Percentiles rank a stretch among this genome's conserved stretches.
Evolutionary conservation across 768 basidiomycete species (phyloP).

Genomic region (Lactarius psammicola): DNA sequence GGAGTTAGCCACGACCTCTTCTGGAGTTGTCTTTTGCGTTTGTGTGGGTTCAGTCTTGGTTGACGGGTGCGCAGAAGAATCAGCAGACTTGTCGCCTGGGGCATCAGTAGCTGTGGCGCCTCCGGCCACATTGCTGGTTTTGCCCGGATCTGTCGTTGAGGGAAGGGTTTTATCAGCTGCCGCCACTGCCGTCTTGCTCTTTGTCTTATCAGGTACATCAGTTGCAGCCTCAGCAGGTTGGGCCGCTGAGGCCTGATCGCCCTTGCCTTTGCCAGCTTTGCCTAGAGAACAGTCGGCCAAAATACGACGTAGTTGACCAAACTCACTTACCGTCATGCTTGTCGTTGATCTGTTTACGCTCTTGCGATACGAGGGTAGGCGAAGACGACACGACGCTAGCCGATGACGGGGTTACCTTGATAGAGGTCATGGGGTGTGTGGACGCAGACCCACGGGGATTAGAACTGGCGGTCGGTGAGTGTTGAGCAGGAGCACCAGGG

Average conservation of each 20-base stretch:
- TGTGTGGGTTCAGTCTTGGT: not conserved
- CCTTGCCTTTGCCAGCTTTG: not conserved
- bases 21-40: not conserved
- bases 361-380: slow-evolving; percentile 10
- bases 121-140: not conserved
- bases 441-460: not conserved
- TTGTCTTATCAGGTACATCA: not conserved
- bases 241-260: not conserved
- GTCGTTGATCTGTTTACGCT: not conserved
- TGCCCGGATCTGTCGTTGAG: not conserved
- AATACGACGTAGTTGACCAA: not conserved
- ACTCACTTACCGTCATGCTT: slow-evolving; percentile 10
- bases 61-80: not conserved
- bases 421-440: not conserved
- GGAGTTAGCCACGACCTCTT: not conserved
- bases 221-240: not conserved
- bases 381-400: slow-evolving; percentile 3
- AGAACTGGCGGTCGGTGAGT: not conserved
- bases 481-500: not conserved
- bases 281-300: not conserved
- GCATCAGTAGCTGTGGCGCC: not conserved
- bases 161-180: not conserved
- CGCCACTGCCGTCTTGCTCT: not conserved
- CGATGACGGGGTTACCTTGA: not conserved
- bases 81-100: not conserved